Evolutionary conservation across 75 land plant species (phyloP).

Genomic region (Cryptomeria japonica): DNA sequence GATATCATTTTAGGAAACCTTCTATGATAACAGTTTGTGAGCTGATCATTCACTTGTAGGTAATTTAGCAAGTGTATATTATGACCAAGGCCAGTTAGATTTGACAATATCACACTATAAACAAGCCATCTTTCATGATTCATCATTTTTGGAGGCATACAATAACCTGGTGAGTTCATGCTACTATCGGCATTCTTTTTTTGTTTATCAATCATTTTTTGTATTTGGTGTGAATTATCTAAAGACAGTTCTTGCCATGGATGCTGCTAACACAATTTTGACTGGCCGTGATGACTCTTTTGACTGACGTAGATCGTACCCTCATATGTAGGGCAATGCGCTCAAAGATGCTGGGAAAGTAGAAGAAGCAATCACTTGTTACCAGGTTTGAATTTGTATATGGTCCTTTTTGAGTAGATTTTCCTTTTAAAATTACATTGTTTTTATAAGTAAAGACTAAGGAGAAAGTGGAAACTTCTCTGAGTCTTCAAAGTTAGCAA

Average conservation of each 20-base stretch:
- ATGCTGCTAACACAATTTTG: background rate
- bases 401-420: background rate
- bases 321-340: conserved; percentile 45
- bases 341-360: conserved; percentile 53
- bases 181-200: background rate
- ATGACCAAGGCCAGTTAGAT: conserved; percentile 53
- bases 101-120: conserved; percentile 52
- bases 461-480: background rate
- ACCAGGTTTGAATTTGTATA: conserved; percentile 33
- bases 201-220: background rate
- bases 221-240: background rate
- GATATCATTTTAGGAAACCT: background rate
- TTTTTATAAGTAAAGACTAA: background rate
- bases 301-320: background rate
- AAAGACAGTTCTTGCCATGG: background rate
- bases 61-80: conserved; percentile 55
- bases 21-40: background rate
- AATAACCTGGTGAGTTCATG: conserved; percentile 40
- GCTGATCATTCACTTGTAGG: conserved; percentile 37
- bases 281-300: background rate
- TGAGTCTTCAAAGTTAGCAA: background rate
- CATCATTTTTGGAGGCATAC: conserved; percentile 49
- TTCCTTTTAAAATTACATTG: background rate
- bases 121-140: conserved; percentile 46
- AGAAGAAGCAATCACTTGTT: conserved; percentile 51